Percentiles rank a stretch among this genome's conserved stretches.
These are phyloP conservation scores for Setomelanomma holmii DNA, from an alignment of 2,329 filamentous ascomycete genomes.

Conservation along the genomic window DNA sequence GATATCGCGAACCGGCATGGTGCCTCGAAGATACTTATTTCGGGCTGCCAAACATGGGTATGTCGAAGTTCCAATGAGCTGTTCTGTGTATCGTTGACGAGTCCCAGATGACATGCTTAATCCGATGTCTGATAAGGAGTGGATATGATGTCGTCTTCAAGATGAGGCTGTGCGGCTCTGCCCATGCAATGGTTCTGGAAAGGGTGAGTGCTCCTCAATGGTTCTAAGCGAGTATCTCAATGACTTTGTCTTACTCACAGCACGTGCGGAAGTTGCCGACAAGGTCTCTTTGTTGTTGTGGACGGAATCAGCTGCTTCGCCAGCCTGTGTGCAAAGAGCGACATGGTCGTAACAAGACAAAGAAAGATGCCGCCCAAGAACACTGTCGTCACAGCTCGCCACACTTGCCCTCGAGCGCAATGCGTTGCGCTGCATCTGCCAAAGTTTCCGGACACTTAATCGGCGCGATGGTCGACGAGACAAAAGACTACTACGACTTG, in stretches of 20 bases:
- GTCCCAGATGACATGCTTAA: no score
- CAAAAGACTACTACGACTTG: constrained; percentile 31
- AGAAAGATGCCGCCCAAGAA: constrained; percentile 6
- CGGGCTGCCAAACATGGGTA: no score
- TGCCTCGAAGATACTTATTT: no score
- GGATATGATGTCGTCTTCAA: not conserved
- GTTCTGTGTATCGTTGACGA: no score
- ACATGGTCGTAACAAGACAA: constrained; percentile 1
- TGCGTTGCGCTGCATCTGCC: not conserved
- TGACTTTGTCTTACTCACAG: not conserved
- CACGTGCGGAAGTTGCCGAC: not conserved
- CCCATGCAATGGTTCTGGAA: constrained; percentile 1
- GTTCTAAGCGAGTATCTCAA: not conserved
- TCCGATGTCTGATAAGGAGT: not conserved
- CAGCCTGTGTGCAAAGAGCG: not conserved
- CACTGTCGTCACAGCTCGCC: not conserved
- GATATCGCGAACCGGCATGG: no score
- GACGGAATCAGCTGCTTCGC: not conserved
- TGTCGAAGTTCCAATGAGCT: no score
- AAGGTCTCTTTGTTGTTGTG: not conserved
- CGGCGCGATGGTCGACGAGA: constrained; percentile 12
- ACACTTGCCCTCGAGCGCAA: not conserved
- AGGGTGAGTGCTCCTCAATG: not conserved
- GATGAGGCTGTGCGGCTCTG: constrained; percentile 3
- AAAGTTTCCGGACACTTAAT: not conserved